These are phyloP conservation scores for Aspergillus sp. DNA, from an alignment of 2,329 filamentous ascomycete genomes.

Conservation along the genomic window DNA sequence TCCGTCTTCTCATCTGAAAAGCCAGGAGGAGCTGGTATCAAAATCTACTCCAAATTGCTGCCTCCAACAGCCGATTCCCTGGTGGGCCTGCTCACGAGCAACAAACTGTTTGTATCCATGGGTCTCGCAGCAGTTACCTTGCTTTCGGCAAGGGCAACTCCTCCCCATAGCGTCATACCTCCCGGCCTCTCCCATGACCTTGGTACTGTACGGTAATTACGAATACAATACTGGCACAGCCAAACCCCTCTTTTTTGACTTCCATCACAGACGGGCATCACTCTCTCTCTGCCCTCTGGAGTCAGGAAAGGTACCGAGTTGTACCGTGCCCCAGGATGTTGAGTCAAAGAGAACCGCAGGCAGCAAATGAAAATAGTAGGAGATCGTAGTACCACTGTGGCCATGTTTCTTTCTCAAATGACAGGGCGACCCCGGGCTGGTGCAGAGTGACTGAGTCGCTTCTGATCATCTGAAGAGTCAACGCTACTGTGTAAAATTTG, in stretches of 20 bases:
- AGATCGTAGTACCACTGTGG: neutral
- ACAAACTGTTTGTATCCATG: conserved; percentile 2
- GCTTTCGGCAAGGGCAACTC: conserved; percentile 16
- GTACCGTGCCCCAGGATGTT: no score
- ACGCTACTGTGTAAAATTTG: conserved; percentile 13
- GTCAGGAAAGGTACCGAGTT: neutral
- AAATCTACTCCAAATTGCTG: no score
- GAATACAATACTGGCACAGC: neutral
- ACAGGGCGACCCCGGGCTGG: neutral
- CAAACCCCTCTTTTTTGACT: conserved; percentile 14
- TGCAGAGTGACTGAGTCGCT: neutral
- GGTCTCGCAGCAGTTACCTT: conserved; percentile 11
- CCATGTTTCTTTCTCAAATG: neutral
- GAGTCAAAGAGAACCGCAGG: neutral
- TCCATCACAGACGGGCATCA: neutral
- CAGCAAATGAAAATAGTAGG: neutral
- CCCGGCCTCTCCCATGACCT: conserved; percentile 2
- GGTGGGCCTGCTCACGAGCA: neutral
- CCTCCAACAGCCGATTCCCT: neutral
- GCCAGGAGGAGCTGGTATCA: neutral
- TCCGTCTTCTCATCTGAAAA: neutral
- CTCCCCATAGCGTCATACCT: conserved; percentile 6
- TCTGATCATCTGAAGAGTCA: conserved; percentile 10
- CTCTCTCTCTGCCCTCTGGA: neutral
- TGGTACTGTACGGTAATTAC: conserved; percentile 5